Evolutionary conservation across 23 red algal species (phyloP).

Genomic region (Gracilaria caudata): DNA sequence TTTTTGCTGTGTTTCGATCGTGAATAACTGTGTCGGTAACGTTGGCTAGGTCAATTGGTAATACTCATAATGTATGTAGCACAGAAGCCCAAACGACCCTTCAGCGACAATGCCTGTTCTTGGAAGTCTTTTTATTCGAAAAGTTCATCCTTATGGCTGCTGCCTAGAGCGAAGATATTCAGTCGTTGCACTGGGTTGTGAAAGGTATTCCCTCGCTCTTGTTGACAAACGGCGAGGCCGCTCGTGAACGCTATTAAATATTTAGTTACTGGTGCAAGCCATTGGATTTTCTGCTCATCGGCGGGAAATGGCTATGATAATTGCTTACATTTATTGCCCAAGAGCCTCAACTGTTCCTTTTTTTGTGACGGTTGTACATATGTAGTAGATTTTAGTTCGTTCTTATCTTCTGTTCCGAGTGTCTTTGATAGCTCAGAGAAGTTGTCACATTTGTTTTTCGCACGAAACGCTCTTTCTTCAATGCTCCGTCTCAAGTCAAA

Average conservation of each 20-base stretch:
- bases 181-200: too few species aligned
- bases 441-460: too few species aligned
- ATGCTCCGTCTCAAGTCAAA: too few species aligned
- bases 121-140: not conserved
- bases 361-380: not conserved
- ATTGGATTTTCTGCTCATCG: not conserved
- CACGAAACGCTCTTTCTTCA: too few species aligned
- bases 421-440: not conserved
- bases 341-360: not conserved
- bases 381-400: not conserved
- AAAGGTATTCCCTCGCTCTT: too few species aligned
- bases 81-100: not conserved
- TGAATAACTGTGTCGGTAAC: not conserved
- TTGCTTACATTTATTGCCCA: not conserved
- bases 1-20: not conserved
- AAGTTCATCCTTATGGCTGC: not conserved
- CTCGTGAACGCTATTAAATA: too few species aligned
- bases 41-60: too few species aligned
- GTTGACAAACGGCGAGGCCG: too few species aligned
- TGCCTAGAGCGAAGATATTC: too few species aligned
- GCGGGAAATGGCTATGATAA: not conserved
- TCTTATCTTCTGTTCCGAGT: not conserved
- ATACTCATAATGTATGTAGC: too few species aligned
- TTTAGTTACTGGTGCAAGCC: too few species aligned
- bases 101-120: not conserved